phyloP scores from a whole-genome alignment of 2,329 filamentous ascomycete species.

The Fusarium succisae region DNA sequence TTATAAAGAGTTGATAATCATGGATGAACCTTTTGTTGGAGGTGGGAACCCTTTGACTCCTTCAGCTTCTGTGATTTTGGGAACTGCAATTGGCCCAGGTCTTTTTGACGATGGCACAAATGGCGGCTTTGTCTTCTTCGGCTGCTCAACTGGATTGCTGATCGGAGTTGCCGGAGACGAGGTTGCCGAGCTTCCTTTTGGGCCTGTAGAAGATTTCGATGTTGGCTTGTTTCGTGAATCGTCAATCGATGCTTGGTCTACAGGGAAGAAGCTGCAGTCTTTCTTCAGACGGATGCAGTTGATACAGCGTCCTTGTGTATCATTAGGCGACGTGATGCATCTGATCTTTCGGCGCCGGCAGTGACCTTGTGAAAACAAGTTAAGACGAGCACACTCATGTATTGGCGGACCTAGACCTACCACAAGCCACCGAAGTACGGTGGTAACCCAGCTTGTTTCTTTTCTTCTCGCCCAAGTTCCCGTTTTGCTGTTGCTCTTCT shows the following conservation, averaged over 20 bases:
- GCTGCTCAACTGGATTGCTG: slow-evolving; percentile 54
- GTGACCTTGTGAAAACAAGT: slow-evolving; percentile 67
- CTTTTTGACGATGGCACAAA: slow-evolving; percentile 57
- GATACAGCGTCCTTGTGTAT: slow-evolving; percentile 79
- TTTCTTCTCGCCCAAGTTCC: slow-evolving; percentile 60
- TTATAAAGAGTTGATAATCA: slow-evolving; percentile 30
- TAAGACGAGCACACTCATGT: neutral
- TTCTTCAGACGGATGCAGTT: slow-evolving; percentile 96
- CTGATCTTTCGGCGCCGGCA: slow-evolving; percentile 94
- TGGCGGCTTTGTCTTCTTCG: slow-evolving; percentile 47
- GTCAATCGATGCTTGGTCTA: slow-evolving; percentile 75
- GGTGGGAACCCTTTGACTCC: slow-evolving; percentile 50
- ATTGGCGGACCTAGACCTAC: slow-evolving; percentile 66
- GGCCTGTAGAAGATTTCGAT: slow-evolving; percentile 50
- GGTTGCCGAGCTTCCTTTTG: slow-evolving; percentile 56
- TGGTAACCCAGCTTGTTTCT: slow-evolving; percentile 97
- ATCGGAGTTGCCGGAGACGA: slow-evolving; percentile 59
- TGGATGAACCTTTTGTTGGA: slow-evolving; percentile 53
- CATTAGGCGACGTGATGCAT: slow-evolving; percentile 80
- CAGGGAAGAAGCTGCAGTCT: slow-evolving; percentile 90
- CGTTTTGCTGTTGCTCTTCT: slow-evolving; percentile 46
- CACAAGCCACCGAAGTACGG: slow-evolving; percentile 92
- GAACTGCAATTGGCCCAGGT: slow-evolving; percentile 55
- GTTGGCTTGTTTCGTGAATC: slow-evolving; percentile 56
- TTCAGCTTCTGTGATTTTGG: slow-evolving; percentile 52